Percentiles rank a stretch among this genome's conserved stretches.
Conservation (phyloP, 2,329 filamentous ascomycete genomes). For the Stromatinia cepivora region DNA sequence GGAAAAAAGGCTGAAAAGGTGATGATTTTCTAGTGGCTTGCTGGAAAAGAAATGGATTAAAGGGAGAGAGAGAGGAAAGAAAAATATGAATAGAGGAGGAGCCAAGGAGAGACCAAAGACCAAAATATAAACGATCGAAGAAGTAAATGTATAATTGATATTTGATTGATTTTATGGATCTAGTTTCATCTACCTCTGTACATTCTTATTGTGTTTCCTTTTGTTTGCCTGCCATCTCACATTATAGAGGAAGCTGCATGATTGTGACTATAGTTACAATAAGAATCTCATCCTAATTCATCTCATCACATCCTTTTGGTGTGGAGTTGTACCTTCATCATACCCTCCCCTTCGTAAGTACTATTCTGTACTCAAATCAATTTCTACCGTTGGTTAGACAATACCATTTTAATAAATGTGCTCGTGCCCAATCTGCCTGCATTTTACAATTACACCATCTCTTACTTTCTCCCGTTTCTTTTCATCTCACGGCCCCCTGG, state of each 20-base stretch:
- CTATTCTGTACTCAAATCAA: not conserved
- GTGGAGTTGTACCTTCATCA: not conserved
- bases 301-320: constrained; percentile 17
- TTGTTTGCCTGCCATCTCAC: not conserved
- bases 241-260: not conserved
- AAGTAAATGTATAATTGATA: not conserved
- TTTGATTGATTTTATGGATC: not conserved
- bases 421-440: not conserved
- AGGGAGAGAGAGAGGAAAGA: not conserved
- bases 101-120: not conserved
- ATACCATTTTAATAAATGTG: constrained; percentile 5
- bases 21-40: constrained; percentile 15
- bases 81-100: not conserved
- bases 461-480: constrained; percentile 1
- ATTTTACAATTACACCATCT: not conserved
- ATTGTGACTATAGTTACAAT: not conserved
- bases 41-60: not conserved
- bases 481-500: constrained; percentile 8
- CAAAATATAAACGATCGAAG: not conserved
- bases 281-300: not conserved
- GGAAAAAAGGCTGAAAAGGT: constrained; percentile 3
- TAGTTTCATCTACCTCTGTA: not conserved
- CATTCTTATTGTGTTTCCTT: constrained; percentile 1
- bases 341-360: not conserved
- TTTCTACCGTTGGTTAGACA: constrained; percentile 7